A percentile compares a stretch with the other conserved stretches of the same genome.
Evolutionary conservation across 495 filamentous ascomycete genomes (phyloP).

Genomic region (Aspergillus steynii): DNA sequence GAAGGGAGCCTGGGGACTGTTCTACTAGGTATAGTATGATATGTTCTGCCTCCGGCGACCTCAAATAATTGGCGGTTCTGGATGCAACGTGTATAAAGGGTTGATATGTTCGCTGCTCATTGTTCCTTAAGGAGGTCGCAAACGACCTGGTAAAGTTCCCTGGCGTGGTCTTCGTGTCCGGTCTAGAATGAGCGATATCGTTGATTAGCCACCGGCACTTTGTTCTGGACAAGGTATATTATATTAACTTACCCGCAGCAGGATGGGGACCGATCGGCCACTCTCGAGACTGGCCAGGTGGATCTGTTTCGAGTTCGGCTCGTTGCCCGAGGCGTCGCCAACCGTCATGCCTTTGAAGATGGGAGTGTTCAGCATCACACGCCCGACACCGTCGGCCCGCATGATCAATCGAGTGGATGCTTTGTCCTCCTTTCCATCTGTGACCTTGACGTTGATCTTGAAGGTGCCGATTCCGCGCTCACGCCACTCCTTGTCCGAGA

Average conservation of each 20-base stretch:
- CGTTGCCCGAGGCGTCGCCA: slow-evolving; percentile 54
- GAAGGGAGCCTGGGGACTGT: not conserved
- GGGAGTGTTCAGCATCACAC: slow-evolving; percentile 83
- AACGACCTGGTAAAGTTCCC: slow-evolving; percentile 42
- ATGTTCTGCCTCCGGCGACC: not conserved
- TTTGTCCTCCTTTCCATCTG: slow-evolving; percentile 49
- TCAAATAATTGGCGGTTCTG: not conserved
- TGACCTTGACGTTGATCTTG: slow-evolving; percentile 73
- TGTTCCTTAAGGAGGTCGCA: slow-evolving; percentile 33
- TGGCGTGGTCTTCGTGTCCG: slow-evolving; percentile 39
- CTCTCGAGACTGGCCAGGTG: slow-evolving; percentile 63
- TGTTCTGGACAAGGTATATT: not conserved
- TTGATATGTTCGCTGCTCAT: slow-evolving; percentile 13
- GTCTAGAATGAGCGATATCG: slow-evolving; percentile 36
- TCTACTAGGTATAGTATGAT: not conserved
- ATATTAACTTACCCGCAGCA: slow-evolving; percentile 63
- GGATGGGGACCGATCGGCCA: slow-evolving; percentile 57
- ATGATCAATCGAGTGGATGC: slow-evolving; percentile 73
- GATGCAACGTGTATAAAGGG: not conserved
- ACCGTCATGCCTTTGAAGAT: slow-evolving; percentile 73
- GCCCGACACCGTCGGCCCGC: slow-evolving; percentile 79
- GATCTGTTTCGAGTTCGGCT: slow-evolving; percentile 56
- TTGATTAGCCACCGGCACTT: not conserved
- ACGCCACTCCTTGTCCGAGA: slow-evolving; percentile 76
- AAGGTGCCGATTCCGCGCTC: slow-evolving; percentile 81